A percentile compares a stretch with the other conserved stretches of the same genome.
phyloP scores from a whole-genome alignment of 257 asterid genomes.

The Dorcoceras hygrometricum region DNA sequence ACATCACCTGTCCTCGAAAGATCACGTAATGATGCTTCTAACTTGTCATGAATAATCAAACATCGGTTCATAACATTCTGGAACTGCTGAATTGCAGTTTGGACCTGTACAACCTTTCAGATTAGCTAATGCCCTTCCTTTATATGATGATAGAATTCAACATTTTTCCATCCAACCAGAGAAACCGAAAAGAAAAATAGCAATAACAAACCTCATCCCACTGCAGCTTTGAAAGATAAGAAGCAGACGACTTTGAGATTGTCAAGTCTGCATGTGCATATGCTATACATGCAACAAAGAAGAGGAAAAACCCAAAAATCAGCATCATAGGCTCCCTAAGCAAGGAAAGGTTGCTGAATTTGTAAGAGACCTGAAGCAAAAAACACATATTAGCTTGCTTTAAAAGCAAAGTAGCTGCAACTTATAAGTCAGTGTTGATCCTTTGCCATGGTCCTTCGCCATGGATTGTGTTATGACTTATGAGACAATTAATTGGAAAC shows the following conservation, averaged over 20 bases:
- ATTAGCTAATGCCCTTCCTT: conserved; percentile 2
- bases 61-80: conserved; percentile 52
- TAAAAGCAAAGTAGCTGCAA: conserved; percentile 9
- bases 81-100: conserved; percentile 70
- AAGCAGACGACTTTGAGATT: conserved; percentile 83
- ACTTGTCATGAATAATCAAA: conserved; percentile 65
- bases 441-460: background rate
- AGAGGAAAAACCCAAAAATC: conserved; percentile 81
- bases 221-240: conserved; percentile 87
- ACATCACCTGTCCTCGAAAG: conserved; percentile 92
- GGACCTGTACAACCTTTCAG: conserved; percentile 50
- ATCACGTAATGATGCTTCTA: conserved; percentile 83
- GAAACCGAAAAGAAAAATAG: conserved; percentile 17
- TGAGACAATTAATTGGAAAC: background rate
- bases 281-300: conserved; percentile 67
- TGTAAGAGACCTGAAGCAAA: conserved; percentile 72
- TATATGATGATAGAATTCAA: background rate
- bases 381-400: conserved; percentile 23
- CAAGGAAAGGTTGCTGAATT: conserved; percentile 76
- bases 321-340: conserved; percentile 85
- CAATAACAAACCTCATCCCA: conserved; percentile 81
- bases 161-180: background rate
- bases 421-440: background rate
- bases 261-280: conserved; percentile 87
- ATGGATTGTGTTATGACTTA: background rate